These are phyloP conservation scores for Phytophthora uliginosa DNA, from an alignment of 352 stramenopile species.

Conservation along the genomic window DNA sequence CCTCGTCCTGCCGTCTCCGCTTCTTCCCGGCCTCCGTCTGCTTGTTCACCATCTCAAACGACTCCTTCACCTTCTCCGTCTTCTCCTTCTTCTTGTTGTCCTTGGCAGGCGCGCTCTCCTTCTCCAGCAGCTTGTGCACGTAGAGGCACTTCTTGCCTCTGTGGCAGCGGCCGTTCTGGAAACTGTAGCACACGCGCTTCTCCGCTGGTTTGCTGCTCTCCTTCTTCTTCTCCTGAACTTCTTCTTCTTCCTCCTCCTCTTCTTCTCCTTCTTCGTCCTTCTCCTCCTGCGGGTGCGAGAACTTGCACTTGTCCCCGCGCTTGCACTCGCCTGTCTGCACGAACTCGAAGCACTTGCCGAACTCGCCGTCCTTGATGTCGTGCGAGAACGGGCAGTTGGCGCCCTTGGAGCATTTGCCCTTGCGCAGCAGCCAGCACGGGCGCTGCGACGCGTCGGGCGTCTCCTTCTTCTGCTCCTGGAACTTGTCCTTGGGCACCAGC, in stretches of 20 bases:
- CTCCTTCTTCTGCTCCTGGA: slow-evolving; percentile 57
- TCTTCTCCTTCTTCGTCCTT: slow-evolving; percentile 22
- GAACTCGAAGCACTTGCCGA: slow-evolving; percentile 86
- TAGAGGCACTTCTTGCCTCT: slow-evolving; percentile 77
- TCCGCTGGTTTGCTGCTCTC: slow-evolving; percentile 38
- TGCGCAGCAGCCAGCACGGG: slow-evolving; percentile 79
- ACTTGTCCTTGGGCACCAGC: slow-evolving; percentile 78
- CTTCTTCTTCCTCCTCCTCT: slow-evolving; percentile 9
- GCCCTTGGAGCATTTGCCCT: slow-evolving; percentile 84
- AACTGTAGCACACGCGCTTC: slow-evolving; percentile 77
- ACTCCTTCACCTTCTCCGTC: slow-evolving; percentile 22
- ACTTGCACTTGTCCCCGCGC: slow-evolving; percentile 79
- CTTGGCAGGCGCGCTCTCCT: slow-evolving; percentile 2
- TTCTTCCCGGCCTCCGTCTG: slow-evolving; percentile 39
- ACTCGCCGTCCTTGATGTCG: slow-evolving; percentile 75
- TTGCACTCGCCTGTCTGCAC: slow-evolving; percentile 80
- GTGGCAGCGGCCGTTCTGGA: slow-evolving; percentile 83
- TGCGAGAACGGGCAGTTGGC: slow-evolving; percentile 80
- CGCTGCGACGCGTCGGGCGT: slow-evolving; percentile 52
- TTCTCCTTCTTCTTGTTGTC: slow-evolving; percentile 19
- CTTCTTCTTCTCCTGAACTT: slow-evolving; percentile 6
- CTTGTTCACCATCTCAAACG: slow-evolving; percentile 46
- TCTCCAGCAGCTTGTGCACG: slow-evolving; percentile 62
- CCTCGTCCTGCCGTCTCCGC: slow-evolving; percentile 38
- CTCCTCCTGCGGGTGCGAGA: slow-evolving; percentile 48